Evolutionary conservation across 345 rosid genomes (phyloP).

Genomic region (Cochlearia excelsa): DNA sequence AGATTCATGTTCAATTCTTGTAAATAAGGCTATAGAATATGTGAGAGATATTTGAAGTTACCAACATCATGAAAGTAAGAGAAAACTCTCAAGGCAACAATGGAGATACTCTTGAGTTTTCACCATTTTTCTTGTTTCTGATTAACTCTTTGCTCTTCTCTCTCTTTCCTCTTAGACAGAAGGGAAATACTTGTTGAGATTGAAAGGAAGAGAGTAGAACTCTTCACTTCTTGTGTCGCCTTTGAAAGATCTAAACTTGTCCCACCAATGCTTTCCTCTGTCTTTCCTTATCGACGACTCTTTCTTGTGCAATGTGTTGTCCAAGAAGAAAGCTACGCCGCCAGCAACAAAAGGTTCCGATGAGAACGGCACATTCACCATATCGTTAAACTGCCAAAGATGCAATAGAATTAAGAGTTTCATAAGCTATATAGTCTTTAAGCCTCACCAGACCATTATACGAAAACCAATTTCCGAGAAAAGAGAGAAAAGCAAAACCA

Average conservation of each 20-base stretch:
- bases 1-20: constrained; percentile 14
- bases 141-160: constrained; percentile 26
- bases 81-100: constrained; percentile 14
- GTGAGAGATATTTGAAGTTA: constrained; percentile 21
- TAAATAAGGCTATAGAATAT: constrained; percentile 28
- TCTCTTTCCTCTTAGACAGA: constrained; percentile 51
- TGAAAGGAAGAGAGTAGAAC: constrained; percentile 91
- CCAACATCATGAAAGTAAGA: constrained; percentile 21
- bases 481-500: neutral
- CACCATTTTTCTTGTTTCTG: constrained; percentile 12
- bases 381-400: constrained; percentile 82
- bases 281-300: constrained; percentile 64
- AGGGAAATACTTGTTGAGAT: constrained; percentile 91
- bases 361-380: constrained; percentile 83
- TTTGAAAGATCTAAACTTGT: constrained; percentile 66
- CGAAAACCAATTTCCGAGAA: constrained; percentile 2
- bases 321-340: constrained; percentile 70
- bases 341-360: constrained; percentile 96
- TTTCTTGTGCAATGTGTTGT: constrained; percentile 65
- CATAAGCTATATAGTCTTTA: constrained; percentile 10
- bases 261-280: constrained; percentile 99
- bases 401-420: neutral
- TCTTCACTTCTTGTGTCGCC: constrained; percentile 81
- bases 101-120: constrained; percentile 19
- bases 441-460: neutral